Conservation (phyloP, 441 rosid species). For the Sinapis alba region DNA sequence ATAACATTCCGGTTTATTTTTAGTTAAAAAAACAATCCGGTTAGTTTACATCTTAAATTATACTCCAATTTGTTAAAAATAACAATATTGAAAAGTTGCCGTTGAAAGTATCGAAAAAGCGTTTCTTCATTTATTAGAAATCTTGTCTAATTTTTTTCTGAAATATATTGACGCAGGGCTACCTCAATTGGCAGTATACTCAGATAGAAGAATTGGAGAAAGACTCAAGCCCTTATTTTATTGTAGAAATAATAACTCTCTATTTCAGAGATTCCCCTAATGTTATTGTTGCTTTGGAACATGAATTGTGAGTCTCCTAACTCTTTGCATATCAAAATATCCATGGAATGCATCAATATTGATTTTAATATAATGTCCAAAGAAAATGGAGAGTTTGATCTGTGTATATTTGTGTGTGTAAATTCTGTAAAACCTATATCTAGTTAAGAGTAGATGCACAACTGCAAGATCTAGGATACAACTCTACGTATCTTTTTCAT, state of each 20-base stretch:
- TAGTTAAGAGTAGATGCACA: neutral
- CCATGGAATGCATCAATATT: constrained; percentile 6
- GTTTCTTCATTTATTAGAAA: neutral
- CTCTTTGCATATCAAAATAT: neutral
- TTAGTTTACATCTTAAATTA: too few species aligned
- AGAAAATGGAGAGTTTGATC: neutral
- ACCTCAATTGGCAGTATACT: constrained; percentile 26
- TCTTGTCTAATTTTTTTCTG: neutral
- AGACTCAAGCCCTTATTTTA: constrained; percentile 33
- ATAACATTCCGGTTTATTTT: neutral
- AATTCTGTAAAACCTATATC: neutral
- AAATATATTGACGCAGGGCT: constrained; percentile 22
- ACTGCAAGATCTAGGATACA: neutral
- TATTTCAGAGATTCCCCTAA: constrained; percentile 37
- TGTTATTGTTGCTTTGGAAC: constrained; percentile 31
- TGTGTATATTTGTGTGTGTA: neutral
- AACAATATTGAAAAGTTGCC: neutral
- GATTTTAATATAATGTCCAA: neutral
- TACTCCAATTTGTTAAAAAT: neutral
- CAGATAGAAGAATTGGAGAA: constrained; percentile 21
- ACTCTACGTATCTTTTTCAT: neutral
- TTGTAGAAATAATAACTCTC: constrained; percentile 31
- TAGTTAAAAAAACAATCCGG: neutral
- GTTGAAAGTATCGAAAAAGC: neutral
- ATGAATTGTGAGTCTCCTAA: constrained; percentile 31